Evolutionary conservation across 345 rosid species (phyloP).

Genomic region (Brassica nigra): DNA sequence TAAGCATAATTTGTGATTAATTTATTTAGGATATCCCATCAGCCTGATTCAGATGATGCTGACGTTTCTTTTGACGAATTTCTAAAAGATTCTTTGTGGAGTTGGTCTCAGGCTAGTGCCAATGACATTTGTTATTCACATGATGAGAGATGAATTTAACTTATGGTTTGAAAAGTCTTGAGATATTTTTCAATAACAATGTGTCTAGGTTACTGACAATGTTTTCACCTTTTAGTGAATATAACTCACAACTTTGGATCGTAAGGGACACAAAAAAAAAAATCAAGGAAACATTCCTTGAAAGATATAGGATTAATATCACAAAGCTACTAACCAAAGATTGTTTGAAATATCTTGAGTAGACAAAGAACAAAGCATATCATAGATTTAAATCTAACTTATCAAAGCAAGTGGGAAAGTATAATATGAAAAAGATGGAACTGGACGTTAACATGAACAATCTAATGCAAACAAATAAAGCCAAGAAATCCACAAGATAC

Average conservation of each 20-base stretch:
- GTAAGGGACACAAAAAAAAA: not conserved
- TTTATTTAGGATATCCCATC: not conserved
- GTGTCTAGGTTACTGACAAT: not conserved
- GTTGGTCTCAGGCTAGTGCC: slow-evolving; percentile 8
- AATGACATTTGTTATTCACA: slow-evolving; percentile 6
- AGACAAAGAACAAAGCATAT: not conserved
- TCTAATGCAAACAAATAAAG: not conserved
- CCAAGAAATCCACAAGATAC: not conserved
- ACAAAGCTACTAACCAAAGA: not conserved
- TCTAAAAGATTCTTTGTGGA: not conserved
- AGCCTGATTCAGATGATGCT: slow-evolving; percentile 3
- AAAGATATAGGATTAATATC: not conserved
- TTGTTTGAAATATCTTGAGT: not conserved
- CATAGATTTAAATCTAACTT: not conserved
- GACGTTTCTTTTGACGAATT: not conserved
- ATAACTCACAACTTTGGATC: not conserved
- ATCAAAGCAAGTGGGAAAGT: not conserved
- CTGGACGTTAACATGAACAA: not conserved
- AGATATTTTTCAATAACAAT: not conserved
- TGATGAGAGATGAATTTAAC: not conserved
- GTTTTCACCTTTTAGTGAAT: not conserved
- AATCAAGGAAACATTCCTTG: not conserved
- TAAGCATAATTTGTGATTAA: slow-evolving; percentile 1
- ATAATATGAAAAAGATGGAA: not conserved
- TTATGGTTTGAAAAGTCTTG: not conserved